phyloP scores from a whole-genome alignment of 805 yeast species.

The Phaffomyces opuntiae region DNA sequence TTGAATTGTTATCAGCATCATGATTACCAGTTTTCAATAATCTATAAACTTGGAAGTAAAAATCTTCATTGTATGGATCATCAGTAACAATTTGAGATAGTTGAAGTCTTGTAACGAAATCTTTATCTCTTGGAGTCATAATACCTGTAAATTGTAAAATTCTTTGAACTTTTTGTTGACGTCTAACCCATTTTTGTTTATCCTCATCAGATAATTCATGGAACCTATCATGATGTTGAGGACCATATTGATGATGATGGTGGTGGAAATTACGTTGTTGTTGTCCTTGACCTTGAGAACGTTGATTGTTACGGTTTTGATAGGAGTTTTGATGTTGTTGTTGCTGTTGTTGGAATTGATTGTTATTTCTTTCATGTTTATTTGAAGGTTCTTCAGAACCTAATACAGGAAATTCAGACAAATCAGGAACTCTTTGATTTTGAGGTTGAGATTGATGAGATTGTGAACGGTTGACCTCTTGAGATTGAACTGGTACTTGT shows the following conservation, averaged over 20 bases:
- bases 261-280: slow-evolving; percentile 13
- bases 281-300: slow-evolving; percentile 9
- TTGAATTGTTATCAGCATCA: slow-evolving; percentile 57
- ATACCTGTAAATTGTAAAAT: slow-evolving; percentile 82
- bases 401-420: slow-evolving; percentile 49
- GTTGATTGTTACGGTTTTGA: slow-evolving; percentile 15
- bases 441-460: slow-evolving; percentile 6
- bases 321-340: slow-evolving; percentile 13
- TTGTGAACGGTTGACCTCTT: not conserved
- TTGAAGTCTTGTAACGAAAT: slow-evolving; percentile 89
- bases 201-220: slow-evolving; percentile 61
- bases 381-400: slow-evolving; percentile 35
- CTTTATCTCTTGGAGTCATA: slow-evolving; percentile 96
- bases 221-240: slow-evolving; percentile 24
- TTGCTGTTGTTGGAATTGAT: not conserved
- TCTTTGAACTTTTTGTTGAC: slow-evolving; percentile 69
- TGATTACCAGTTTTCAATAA: slow-evolving; percentile 49
- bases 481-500: not conserved
- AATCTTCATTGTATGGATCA: slow-evolving; percentile 96
- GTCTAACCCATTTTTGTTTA: slow-evolving; percentile 54
- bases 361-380: slow-evolving; percentile 16
- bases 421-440: slow-evolving; percentile 17
- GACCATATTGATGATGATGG: slow-evolving; percentile 18
- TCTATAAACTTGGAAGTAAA: slow-evolving; percentile 88
- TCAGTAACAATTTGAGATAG: slow-evolving; percentile 93